Conservation (phyloP, 2,329 filamentous ascomycete genomes). For the Huntiella moniliformis region DNA sequence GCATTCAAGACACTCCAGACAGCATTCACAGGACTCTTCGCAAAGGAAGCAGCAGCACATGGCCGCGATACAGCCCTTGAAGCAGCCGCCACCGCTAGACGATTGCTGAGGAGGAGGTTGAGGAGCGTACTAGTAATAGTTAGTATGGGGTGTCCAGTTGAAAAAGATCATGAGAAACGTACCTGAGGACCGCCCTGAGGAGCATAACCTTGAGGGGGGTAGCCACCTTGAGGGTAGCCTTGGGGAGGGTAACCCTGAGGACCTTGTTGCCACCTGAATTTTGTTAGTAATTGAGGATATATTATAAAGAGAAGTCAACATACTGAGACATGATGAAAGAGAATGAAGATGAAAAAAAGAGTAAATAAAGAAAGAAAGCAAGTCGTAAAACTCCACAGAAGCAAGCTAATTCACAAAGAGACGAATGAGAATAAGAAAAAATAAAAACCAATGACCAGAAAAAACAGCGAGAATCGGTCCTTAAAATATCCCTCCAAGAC, state of each 20-base stretch:
- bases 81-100: conserved; percentile 22
- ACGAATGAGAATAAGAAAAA: background rate
- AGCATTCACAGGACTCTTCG: conserved; percentile 26
- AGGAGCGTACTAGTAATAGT: conserved; percentile 16
- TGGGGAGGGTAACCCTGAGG: conserved; percentile 15
- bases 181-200: conserved; percentile 14
- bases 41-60: conserved; percentile 27
- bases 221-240: conserved; percentile 15
- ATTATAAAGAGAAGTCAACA: background rate
- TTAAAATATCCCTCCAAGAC: background rate
- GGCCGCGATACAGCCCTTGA: conserved; percentile 24
- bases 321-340: background rate
- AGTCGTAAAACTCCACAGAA: background rate
- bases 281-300: conserved; percentile 1
- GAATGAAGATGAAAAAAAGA: background rate
- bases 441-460: background rate
- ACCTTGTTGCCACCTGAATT: conserved; percentile 10
- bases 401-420: conserved; percentile 2
- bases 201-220: conserved; percentile 15
- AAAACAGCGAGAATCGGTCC: background rate
- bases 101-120: conserved; percentile 17
- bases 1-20: conserved; percentile 9
- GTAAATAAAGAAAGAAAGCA: background rate
- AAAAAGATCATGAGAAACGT: background rate
- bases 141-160: background rate